Percentiles rank a stretch among this genome's conserved stretches.
Conservation (phyloP, 352 stramenopile species). For the Pythium periplocum region DNA sequence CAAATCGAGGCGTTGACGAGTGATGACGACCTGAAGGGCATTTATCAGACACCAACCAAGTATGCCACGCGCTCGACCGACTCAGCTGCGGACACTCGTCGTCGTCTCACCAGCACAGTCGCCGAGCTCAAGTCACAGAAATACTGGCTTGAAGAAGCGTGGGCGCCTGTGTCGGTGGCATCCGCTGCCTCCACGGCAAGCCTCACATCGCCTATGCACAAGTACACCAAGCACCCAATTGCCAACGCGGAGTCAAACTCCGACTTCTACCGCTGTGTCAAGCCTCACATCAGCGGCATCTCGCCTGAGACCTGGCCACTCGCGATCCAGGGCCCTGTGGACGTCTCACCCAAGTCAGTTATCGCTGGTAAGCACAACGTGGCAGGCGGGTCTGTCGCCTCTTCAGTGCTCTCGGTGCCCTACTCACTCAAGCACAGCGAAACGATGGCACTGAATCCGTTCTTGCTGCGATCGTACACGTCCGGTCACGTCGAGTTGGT, state of each 20-base stretch:
- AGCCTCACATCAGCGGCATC: slow-evolving; percentile 65
- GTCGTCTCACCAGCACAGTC: slow-evolving; percentile 29
- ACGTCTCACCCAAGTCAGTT: slow-evolving; percentile 48
- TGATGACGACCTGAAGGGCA: background rate
- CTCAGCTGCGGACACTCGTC: slow-evolving; percentile 3
- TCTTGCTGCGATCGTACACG: slow-evolving; percentile 63
- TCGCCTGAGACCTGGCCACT: slow-evolving; percentile 70
- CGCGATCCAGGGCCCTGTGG: slow-evolving; percentile 61
- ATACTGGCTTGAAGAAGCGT: slow-evolving; percentile 76
- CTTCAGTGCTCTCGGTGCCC: slow-evolving; percentile 47
- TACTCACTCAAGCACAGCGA: slow-evolving; percentile 30
- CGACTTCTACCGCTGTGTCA: slow-evolving; percentile 35
- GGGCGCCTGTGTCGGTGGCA: slow-evolving; percentile 19
- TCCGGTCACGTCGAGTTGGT: slow-evolving; percentile 74
- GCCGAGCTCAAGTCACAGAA: slow-evolving; percentile 78
- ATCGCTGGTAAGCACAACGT: slow-evolving; percentile 49
- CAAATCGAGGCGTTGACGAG: slow-evolving; percentile 18
- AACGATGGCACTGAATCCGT: slow-evolving; percentile 28
- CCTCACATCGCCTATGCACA: background rate
- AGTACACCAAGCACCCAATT: slow-evolving; percentile 8
- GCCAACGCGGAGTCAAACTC: slow-evolving; percentile 8
- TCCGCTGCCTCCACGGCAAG: slow-evolving; percentile 4
- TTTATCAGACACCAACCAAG: slow-evolving; percentile 6
- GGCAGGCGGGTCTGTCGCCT: slow-evolving; percentile 33
- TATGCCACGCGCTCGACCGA: background rate